Percentiles rank a stretch among this genome's conserved stretches.
Conservation (phyloP, 2,329 filamentous ascomycete species). For the Cordyceps fumosorosea region DNA sequence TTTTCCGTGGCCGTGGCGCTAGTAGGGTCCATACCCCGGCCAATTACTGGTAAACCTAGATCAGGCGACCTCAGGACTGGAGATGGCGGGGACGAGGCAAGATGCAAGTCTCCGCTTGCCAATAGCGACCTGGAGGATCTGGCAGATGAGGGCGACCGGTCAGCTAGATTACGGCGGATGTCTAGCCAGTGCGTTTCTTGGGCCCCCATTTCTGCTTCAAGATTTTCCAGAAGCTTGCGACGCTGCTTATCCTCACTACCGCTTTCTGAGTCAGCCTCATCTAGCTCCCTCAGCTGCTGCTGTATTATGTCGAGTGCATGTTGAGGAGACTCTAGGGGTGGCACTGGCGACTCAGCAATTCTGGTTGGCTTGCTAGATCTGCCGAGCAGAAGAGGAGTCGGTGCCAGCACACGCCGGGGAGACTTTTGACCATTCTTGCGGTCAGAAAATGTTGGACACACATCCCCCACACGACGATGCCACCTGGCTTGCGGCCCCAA, state of each 20-base stretch:
- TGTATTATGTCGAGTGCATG: slow-evolving; percentile 44
- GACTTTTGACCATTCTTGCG: slow-evolving; percentile 38
- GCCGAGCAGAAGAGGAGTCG: slow-evolving; percentile 47
- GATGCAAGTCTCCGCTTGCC: slow-evolving; percentile 12
- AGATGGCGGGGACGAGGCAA: slow-evolving; percentile 3
- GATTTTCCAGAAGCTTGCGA: slow-evolving; percentile 46
- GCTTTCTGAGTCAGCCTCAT: slow-evolving; percentile 31
- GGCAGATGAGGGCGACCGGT: slow-evolving; percentile 34
- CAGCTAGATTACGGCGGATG: slow-evolving; percentile 46
- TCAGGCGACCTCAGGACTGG: slow-evolving; percentile 3
- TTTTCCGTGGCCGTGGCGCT: background rate
- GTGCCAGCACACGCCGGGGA: slow-evolving; percentile 46
- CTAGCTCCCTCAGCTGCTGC: slow-evolving; percentile 44
- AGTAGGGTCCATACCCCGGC: slow-evolving; percentile 4
- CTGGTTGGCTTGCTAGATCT: slow-evolving; percentile 35
- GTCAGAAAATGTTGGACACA: slow-evolving; percentile 52
- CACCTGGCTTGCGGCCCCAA: slow-evolving; percentile 27
- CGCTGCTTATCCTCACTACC: slow-evolving; percentile 35
- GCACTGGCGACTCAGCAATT: slow-evolving; percentile 42
- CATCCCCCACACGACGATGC: slow-evolving; percentile 53
- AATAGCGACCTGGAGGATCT: slow-evolving; percentile 2
- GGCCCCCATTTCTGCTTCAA: slow-evolving; percentile 56
- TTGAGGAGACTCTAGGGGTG: slow-evolving; percentile 46
- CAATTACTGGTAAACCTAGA: background rate
- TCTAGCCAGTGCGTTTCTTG: slow-evolving; percentile 55